Evolutionary conservation across 2,329 filamentous ascomycete genomes (phyloP).

Genomic region (Ampelomyces quisqualis): DNA sequence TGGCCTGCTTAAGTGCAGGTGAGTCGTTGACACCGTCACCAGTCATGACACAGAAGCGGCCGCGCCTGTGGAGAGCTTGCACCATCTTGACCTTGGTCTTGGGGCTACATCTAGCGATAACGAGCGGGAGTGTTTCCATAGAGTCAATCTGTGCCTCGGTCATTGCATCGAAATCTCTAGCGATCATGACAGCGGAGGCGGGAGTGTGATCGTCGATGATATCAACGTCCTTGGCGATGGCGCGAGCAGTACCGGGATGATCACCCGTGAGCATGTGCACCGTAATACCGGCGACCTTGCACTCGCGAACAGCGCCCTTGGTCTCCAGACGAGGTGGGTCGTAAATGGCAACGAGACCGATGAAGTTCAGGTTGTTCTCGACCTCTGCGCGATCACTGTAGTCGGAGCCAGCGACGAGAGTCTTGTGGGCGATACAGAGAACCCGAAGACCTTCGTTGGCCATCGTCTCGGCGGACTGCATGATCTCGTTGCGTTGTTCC

Average conservation of each 20-base stretch:
- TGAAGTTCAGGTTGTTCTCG: conserved; percentile 68
- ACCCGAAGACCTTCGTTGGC: conserved; percentile 44
- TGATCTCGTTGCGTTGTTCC: conserved; percentile 30
- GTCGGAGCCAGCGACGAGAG: conserved; percentile 27
- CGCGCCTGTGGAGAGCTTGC: conserved; percentile 43
- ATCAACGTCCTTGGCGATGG: conserved; percentile 51
- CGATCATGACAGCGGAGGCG: conserved; percentile 44
- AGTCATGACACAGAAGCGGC: conserved; percentile 48
- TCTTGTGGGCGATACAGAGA: conserved; percentile 43
- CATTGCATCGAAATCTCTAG: conserved; percentile 49
- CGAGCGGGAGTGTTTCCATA: conserved; percentile 46
- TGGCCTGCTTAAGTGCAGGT: conserved; percentile 44
- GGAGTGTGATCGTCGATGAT: conserved; percentile 40
- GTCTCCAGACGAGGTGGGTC: conserved; percentile 84
- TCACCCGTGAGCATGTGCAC: conserved; percentile 55
- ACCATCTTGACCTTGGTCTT: conserved; percentile 53
- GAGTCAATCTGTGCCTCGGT: conserved; percentile 47
- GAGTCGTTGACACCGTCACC: conserved; percentile 48
- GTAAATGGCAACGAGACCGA: conserved; percentile 83
- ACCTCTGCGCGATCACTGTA: conserved; percentile 58
- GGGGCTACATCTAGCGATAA: conserved; percentile 50
- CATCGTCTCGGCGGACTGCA: conserved; percentile 38
- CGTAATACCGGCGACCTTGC: conserved; percentile 50
- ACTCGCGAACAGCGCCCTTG: conserved; percentile 54
- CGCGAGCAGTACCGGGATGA: conserved; percentile 49